These are phyloP conservation scores for Vigna reflexopilosa DNA, from an alignment of 306 rosid species.

Conservation along the genomic window DNA sequence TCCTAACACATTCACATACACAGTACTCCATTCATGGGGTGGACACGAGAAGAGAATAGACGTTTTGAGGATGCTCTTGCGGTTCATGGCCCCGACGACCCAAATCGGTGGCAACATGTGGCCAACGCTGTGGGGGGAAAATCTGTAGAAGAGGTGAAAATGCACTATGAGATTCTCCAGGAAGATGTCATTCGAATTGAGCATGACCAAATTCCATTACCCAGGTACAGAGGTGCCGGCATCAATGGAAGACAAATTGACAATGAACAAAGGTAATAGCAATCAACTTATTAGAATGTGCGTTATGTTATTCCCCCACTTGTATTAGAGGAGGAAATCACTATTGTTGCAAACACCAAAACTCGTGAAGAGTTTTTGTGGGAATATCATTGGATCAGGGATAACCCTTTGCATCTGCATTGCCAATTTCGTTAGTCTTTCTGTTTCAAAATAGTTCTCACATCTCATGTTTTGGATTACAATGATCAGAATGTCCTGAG, in stretches of 20 bases:
- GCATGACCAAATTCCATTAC: constrained; percentile 73
- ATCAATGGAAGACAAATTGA: constrained; percentile 46
- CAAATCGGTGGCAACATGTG: constrained; percentile 85
- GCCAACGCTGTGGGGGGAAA: constrained; percentile 91
- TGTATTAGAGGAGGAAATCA: background rate
- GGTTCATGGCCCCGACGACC: constrained; percentile 76
- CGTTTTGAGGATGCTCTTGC: constrained; percentile 92
- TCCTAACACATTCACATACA: background rate
- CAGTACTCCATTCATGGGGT: constrained; percentile 39
- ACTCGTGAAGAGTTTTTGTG: background rate
- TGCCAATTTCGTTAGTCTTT: background rate
- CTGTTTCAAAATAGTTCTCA: background rate
- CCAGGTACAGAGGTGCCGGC: constrained; percentile 60
- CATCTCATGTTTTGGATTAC: background rate
- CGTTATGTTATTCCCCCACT: background rate
- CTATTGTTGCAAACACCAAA: background rate
- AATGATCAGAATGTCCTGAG: background rate
- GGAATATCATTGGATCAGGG: background rate
- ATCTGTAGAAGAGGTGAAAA: constrained; percentile 72
- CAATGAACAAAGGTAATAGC: constrained; percentile 59
- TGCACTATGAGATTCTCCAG: constrained; percentile 79
- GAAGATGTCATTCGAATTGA: constrained; percentile 81
- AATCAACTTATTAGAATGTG: background rate
- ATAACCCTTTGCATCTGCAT: background rate
- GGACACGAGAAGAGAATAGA: constrained; percentile 87